phyloP scores from a whole-genome alignment of 257 asterid genomes.

The Nicotiana undulata region DNA sequence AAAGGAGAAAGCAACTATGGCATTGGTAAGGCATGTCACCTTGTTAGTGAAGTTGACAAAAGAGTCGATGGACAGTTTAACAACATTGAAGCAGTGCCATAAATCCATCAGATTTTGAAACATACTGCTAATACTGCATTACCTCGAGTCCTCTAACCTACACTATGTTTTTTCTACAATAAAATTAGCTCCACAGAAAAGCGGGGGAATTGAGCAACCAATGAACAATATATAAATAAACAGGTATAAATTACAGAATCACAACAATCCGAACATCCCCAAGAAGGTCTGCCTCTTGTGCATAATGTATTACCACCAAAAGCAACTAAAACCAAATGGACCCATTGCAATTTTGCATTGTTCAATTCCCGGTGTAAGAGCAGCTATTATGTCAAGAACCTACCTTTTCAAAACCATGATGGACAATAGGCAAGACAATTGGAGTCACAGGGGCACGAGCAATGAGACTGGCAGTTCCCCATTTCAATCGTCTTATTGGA shows the following conservation, averaged over 20 bases:
- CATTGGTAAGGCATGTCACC: background rate
- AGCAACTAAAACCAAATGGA: background rate
- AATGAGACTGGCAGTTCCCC: conserved; percentile 99
- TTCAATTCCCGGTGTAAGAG: background rate
- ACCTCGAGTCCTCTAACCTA: background rate
- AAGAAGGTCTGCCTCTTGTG: background rate
- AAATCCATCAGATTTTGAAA: background rate
- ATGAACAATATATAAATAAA: background rate
- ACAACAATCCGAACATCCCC: background rate
- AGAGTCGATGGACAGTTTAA: background rate
- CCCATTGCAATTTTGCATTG: background rate
- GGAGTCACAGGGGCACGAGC: conserved; percentile 93
- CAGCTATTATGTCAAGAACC: background rate
- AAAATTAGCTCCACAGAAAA: background rate
- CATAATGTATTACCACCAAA: background rate
- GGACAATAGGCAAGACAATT: conserved; percentile 85
- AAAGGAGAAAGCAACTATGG: background rate
- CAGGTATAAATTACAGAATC: background rate
- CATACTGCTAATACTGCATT: background rate
- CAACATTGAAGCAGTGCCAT: background rate
- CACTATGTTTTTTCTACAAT: background rate
- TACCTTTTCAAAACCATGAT: conserved; percentile 89
- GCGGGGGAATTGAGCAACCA: background rate
- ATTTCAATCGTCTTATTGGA: conserved; percentile 81
- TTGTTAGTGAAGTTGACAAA: background rate